Conservation (phyloP, 2,329 filamentous ascomycete species). For the Xylariales sp. region DNA sequence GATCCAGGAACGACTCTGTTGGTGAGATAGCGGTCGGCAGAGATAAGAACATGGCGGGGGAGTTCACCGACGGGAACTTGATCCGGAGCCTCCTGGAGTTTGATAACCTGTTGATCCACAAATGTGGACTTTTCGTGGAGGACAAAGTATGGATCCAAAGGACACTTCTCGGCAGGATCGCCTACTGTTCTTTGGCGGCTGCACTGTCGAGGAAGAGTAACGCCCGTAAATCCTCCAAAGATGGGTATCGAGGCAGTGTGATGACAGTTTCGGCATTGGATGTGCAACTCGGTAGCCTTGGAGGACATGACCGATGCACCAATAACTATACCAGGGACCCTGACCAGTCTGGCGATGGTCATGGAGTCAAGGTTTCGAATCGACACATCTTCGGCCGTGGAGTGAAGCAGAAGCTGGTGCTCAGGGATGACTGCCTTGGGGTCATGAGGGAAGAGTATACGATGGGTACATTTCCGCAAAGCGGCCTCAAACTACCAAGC, state of each 20-base stretch:
- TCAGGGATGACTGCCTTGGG: conserved; percentile 68
- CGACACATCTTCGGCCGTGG: conserved; percentile 82
- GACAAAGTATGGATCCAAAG: conserved; percentile 92
- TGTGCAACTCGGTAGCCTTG: conserved; percentile 81
- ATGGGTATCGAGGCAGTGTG: conserved; percentile 68
- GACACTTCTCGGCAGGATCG: conserved; percentile 71
- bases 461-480: conserved; percentile 84
- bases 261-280: conserved; percentile 85
- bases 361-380: conserved; percentile 92
- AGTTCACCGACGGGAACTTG: conserved; percentile 96
- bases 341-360: conserved; percentile 89
- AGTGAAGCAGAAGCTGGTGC: conserved; percentile 93
- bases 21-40: conserved; percentile 91
- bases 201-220: conserved; percentile 80
- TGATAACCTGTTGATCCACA: conserved; percentile 96
- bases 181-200: conserved; percentile 57
- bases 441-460: conserved; percentile 83
- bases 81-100: conserved; percentile 94
- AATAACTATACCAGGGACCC: conserved; percentile 96
- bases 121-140: conserved; percentile 91
- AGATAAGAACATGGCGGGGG: conserved; percentile 89
- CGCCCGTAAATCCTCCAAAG: conserved; percentile 79
- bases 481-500: conserved; percentile 76
- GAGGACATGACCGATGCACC: conserved; percentile 95
- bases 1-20: conserved; percentile 95